phyloP scores from a whole-genome alignment of 257 asterid genomes.

The Galeopsis tetrahit region DNA sequence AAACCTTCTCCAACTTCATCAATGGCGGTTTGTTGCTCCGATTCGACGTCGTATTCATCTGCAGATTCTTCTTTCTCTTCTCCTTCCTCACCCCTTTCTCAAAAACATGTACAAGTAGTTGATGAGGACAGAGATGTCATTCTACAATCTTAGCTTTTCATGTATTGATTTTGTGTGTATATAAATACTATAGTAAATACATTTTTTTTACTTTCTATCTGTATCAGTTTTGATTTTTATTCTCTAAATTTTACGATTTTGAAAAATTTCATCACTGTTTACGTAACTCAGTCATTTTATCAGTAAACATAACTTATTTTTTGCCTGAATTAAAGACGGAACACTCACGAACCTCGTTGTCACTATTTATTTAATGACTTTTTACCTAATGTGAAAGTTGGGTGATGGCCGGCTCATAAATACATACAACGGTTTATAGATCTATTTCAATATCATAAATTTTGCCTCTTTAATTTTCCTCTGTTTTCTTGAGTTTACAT shows the following conservation, averaged over 20 bases:
- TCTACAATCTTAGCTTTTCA: conserved; percentile 31
- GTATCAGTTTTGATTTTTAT: too few relatives aligned
- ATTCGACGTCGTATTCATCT: conserved; percentile 50
- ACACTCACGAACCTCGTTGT: too few relatives aligned
- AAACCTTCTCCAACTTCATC: conserved; percentile 39
- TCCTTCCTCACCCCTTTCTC: conserved; percentile 42
- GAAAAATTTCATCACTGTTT: too few relatives aligned
- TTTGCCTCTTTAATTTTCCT: neutral
- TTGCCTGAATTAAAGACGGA: too few relatives aligned
- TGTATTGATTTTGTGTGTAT: conserved; percentile 27
- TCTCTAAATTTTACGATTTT: too few relatives aligned
- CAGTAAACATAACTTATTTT: too few relatives aligned
- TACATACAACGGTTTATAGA: neutral
- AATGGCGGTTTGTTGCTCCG: conserved; percentile 28
- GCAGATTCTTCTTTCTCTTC: conserved; percentile 64
- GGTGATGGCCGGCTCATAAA: neutral
- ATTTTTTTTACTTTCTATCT: too few relatives aligned
- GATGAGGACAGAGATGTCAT: conserved; percentile 26
- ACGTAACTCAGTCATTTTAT: too few relatives aligned
- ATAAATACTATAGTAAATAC: too few relatives aligned
- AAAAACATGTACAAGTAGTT: neutral
- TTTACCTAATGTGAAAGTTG: neutral
- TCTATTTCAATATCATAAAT: neutral
- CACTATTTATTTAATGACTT: too few relatives aligned
- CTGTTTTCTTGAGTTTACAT: neutral